phyloP scores from a whole-genome alignment of 495 filamentous ascomycete species.

The Trichoderma erinaceum region DNA sequence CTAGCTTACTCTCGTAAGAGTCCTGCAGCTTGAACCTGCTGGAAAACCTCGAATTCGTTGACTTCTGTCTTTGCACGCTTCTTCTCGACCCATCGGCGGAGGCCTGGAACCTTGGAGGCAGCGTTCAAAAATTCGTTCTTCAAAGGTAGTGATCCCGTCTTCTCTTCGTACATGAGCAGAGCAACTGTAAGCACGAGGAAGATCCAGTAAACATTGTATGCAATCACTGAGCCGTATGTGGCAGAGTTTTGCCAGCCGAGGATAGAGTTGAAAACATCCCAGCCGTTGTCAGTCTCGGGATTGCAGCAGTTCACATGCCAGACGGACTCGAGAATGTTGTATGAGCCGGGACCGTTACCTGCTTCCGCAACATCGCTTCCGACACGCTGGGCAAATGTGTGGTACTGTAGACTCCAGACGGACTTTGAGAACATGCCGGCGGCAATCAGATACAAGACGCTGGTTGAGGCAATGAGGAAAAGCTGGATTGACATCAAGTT shows the following conservation, averaged over 20 bases:
- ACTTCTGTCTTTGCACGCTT: neutral
- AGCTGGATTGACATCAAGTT: slow-evolving; percentile 54
- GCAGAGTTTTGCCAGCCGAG: slow-evolving; percentile 87
- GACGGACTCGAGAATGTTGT: slow-evolving; percentile 60
- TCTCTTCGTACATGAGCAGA: slow-evolving; percentile 60
- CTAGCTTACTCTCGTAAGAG: neutral
- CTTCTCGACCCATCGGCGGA: neutral
- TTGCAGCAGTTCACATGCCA: slow-evolving; percentile 69
- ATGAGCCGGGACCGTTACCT: slow-evolving; percentile 61
- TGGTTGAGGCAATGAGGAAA: slow-evolving; percentile 63
- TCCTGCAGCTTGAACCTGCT: slow-evolving; percentile 1
- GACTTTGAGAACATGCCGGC: slow-evolving; percentile 62
- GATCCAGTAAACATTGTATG: slow-evolving; percentile 87
- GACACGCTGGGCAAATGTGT: slow-evolving; percentile 24
- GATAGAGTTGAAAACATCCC: slow-evolving; percentile 83
- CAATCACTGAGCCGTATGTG: slow-evolving; percentile 74
- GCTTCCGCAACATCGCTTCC: slow-evolving; percentile 58
- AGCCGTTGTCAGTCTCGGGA: slow-evolving; percentile 68
- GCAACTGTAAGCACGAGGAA: slow-evolving; percentile 55
- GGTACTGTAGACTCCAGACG: slow-evolving; percentile 53
- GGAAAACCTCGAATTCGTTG: neutral
- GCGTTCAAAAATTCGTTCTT: slow-evolving; percentile 16
- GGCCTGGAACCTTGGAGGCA: slow-evolving; percentile 1
- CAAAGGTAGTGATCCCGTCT: slow-evolving; percentile 59
- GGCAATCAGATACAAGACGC: slow-evolving; percentile 65